Evolutionary conservation across 805 yeast genomes (phyloP), one percentile per base, ranked within the genome.

Genomic region (Priceomyces haplophilus): DNA sequence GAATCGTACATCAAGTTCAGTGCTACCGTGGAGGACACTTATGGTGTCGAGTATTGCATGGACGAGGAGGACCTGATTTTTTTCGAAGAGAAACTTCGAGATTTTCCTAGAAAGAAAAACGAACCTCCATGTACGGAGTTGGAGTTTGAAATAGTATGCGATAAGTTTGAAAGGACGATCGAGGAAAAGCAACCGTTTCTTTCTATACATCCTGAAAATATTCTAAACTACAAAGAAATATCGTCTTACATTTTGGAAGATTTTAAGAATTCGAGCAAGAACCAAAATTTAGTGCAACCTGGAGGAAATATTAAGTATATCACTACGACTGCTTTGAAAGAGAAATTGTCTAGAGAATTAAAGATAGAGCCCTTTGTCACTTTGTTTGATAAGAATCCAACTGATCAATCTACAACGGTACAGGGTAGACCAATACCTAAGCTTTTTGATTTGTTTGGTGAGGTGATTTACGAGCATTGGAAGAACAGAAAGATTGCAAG

Each of bases 11-110:
- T 93, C 43, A 84, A 88, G 53, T 87, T 87, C 53, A 85, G 95
- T 33, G 95, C 96, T 4, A 91, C 97, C 0, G 93, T 91, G n/a
- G 98, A 93, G 57, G 98, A 93, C 59, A 86, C 95, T 17, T 74
- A 81, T 15, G 97, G 97, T 1, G 80, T 85, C 36, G 81, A 81
- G 15, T 93, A 90, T 64, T 83, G 83, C 63, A 80, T 93, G 85
- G 98, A 93, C 64, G 98, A 91, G 61, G 74, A 54, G 6, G 99
- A 93, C 64, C 95, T 82, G 25, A 78, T 62, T 44, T 91, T 84
- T 55, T 64, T 88, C 38, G 61, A 55, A 2, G 58, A 68, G 10
- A 50, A 48, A 12, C 52, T 75, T 41, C 61, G 70, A 30, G 55
- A 64, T 7, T 55, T 62, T 34, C 66, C 67, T 10, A 57, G 59